Evolutionary conservation across 2,329 filamentous ascomycete genomes (phyloP), one percentile per base, ranked within the genome.

Genomic region (Colletotrichum sp.): DNA sequence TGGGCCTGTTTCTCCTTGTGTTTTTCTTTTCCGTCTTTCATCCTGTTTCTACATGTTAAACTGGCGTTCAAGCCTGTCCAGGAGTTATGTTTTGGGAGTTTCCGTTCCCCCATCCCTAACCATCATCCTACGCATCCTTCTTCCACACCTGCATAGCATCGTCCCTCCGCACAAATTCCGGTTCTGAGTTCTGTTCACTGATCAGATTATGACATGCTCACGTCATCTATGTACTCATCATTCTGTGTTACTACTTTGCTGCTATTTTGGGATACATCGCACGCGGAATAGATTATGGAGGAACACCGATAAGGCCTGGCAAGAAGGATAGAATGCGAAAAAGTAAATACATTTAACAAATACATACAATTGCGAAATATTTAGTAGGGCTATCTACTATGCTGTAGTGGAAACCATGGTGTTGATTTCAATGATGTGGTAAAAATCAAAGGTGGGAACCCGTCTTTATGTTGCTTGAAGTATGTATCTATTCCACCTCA

Each of bases 171-270:
- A 24, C 21, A 24, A 24, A 24, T 21, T 7, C 10, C 6, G 3
- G 6, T 13, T 13, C 6, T 6, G 10, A 21, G 6, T 48, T 13
- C 43, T 52, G 43, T 13, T 12, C 4, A 21, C 12, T 7, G 43
- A 52, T 13, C 4, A 13, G 13, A 52, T 4, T 13, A 13, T 13
- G n/a, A 21, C 5, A 14, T 21, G 16, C 6, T 52, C 4, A 13
- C 0, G 21, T 24, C 12, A 3, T 52, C 2, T 7, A 6, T 7
- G 0, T 13, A 21, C 13, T 52, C 6, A 52, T 14, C n/a, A 13
- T 52, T 13, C n/a, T 52, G 43, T 52, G 3, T 52, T 52, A 52
- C n/a, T 21, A 52, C 1, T 2, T 24, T 13, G 3, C 10, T 52
- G 38, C 21, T 24, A 0, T 21, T 52, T 24, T 52, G n/a, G 43